These are phyloP conservation scores for Aurinia saxatilis DNA, from an alignment of 345 rosid genomes.

Conservation along the genomic window DNA sequence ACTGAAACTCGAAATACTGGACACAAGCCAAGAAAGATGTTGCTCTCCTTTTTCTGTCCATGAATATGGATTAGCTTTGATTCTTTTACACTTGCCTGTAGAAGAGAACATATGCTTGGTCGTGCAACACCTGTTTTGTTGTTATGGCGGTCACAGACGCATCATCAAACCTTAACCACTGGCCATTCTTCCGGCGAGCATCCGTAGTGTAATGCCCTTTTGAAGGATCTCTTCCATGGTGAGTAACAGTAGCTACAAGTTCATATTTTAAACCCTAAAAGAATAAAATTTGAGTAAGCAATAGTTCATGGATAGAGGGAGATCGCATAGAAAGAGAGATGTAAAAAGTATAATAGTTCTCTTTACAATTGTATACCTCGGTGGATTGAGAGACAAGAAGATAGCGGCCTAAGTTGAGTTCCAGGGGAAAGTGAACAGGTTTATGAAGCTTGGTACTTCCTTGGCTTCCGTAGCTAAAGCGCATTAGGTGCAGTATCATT, in stretches of 20 bases:
- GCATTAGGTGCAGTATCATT: constrained; percentile 90
- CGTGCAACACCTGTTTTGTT: constrained; percentile 65
- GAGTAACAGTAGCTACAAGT: constrained; percentile 87
- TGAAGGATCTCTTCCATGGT: constrained; percentile 88
- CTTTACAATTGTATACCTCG: constrained; percentile 39
- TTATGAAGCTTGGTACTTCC: constrained; percentile 91
- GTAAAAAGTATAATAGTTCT: not conserved
- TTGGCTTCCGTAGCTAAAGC: constrained; percentile 84
- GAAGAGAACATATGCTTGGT: constrained; percentile 92
- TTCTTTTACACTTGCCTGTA: constrained; percentile 60
- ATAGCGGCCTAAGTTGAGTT: constrained; percentile 55
- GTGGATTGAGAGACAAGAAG: constrained; percentile 58
- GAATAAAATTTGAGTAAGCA: not conserved
- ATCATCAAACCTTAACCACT: constrained; percentile 88
- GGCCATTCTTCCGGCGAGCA: constrained; percentile 51
- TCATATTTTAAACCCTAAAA: constrained; percentile 72
- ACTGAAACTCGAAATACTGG: not conserved
- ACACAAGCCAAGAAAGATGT: not conserved
- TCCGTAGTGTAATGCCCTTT: constrained; percentile 96
- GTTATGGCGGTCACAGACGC: constrained; percentile 64
- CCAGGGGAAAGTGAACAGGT: constrained; percentile 78
- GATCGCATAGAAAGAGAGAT: not conserved
- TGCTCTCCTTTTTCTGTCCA: constrained; percentile 3
- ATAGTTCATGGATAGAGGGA: constrained; percentile 3
- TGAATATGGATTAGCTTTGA: not conserved